Evolutionary conservation across 352 stramenopile genomes (phyloP).

Genomic region (Pythium vanterpoolii): DNA sequence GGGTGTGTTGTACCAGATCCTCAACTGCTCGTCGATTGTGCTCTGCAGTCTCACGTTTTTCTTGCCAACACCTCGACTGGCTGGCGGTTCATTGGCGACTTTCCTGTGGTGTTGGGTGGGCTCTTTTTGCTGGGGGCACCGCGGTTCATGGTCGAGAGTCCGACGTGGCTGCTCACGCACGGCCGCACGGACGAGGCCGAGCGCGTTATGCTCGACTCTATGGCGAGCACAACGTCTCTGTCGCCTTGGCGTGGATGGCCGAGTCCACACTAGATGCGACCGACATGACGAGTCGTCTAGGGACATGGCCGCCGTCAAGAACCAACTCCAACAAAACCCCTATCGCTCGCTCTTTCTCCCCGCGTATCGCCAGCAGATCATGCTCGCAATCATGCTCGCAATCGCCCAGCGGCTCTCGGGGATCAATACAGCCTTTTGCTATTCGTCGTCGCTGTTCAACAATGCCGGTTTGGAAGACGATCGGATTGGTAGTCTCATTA

Average conservation of each 20-base stretch:
- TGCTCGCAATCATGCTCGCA: constrained; percentile 44
- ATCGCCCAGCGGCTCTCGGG: constrained; percentile 49
- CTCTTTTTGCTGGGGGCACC: constrained; percentile 38
- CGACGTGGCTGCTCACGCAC: constrained; percentile 34
- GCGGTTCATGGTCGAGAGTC: constrained; percentile 26
- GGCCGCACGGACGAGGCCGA: constrained; percentile 19
- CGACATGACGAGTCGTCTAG: neutral
- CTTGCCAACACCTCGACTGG: constrained; percentile 39
- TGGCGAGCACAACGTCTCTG: constrained; percentile 18
- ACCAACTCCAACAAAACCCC: constrained; percentile 1
- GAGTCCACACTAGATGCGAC: neutral
- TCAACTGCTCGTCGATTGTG: constrained; percentile 38
- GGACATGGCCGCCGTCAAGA: neutral
- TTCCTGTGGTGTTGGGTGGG: constrained; percentile 42
- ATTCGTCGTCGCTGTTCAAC: constrained; percentile 61
- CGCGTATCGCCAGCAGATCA: constrained; percentile 30
- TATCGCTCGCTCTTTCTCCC: constrained; percentile 16
- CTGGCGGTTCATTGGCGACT: constrained; percentile 52
- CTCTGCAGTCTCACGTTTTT: constrained; percentile 49
- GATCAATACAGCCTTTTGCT: constrained; percentile 71
- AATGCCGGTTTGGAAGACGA: constrained; percentile 49
- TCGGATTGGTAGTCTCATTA: constrained; percentile 46
- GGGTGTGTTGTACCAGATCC: constrained; percentile 38
- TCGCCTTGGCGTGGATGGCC: constrained; percentile 22
- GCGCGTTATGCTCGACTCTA: constrained; percentile 23